Evolutionary conservation across 345 rosid species (phyloP), one percentile per base, ranked within the genome.

Genomic region (Noccaea bulbosa): DNA sequence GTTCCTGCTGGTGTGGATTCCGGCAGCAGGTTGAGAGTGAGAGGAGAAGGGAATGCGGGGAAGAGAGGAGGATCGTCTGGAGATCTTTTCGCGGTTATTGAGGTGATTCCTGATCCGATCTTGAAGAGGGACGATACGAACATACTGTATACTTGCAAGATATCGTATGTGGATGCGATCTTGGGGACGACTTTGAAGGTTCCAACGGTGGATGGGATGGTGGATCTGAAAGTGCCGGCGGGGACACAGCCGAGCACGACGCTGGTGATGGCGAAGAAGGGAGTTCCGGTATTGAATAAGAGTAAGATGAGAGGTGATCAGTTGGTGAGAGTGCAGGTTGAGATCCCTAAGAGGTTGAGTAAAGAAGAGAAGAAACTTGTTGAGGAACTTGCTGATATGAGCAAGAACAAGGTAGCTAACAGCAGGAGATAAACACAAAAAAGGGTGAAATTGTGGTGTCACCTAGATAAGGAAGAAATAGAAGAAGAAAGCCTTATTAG

Each of bases 191-290:
- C 85, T 5, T 69, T 91, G 70, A 89, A 86, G 75, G 98, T 93
- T 30, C 97, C 97, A 0, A 93, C 94, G 0, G 96, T 95, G n/a
- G 98, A 95, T 72, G 98, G 97, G 17, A 81, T 79, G 83, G 98
- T 88, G 27, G 99, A 95, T 82, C 65, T 95, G 81, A 95, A 86
- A 86, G 86, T 95, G 65, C 99, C 99, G 1, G 86, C 90, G 0
- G 99, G 98, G 45, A 92, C 97, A 5, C 98, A 95, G 46, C 98
- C 99, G 0, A 92, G 86, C 70, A 90, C 96, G 5, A 95, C 98
- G 0, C 84, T 95, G 17, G 90, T 92, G 49, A 92, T 95, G 99
- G 91, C 97, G 14, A 95, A 86, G 78, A 95, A 86, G 69, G 98
- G 99, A 12, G 94, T 95, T 35, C 98, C 98, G 2, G 83, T 90